Base-by-base conservation (phyloP, 2,329 filamentous ascomycete species). In the Sclerotinia glacialis region DNA sequence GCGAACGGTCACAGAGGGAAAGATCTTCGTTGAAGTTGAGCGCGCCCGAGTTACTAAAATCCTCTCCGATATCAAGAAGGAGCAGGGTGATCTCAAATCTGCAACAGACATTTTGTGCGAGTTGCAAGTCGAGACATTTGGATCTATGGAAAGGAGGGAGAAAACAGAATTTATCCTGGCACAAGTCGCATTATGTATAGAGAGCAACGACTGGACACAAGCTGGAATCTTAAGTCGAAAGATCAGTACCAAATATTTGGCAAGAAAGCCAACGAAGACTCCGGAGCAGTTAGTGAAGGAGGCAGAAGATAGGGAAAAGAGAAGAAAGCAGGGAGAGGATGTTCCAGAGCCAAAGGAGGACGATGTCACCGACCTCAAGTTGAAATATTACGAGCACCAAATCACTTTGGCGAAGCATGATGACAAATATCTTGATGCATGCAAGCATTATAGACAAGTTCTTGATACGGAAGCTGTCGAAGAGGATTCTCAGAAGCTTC, bases 11-110 rank as follows among this genome's bases (percentile, higher is more conserved):
- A 99, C 95, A 11, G 95, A 99, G 80, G 95, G 95, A 80, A 99
- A 99, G 90, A 99, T 99, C 78, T 99, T 99, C 76, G 94, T 99
- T 74, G 95, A 99, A 83, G 95, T 99, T 64, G 95, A 99, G 84
- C 89, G 95, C 72, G 95, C 95, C 71, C 91, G 95, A 72, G 89
- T 99, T 68, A 99, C 95, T 74, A 92, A 90, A 77, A 96, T 97
- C 71, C 85, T 99, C 16, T 98, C 95, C 62, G 88, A 97, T 79
- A 98, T 99, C 83, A 98, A 98, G 85, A 97, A 96, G 81, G 82
- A 91, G 71, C 92, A 98, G 80, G 94, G 93, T 71, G 94, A 99
- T 76, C 83, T 97, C 75, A 92, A 91, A 77, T 88, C 92, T 6
- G 95, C 95, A 40, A 89, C 91, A 64, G 94, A 98, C 74, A 95